Percentiles rank a stretch among this genome's conserved stretches.
These are phyloP conservation scores for Arbutus unedo DNA, from an alignment of 148 eudicot species.

Conservation along the genomic window DNA sequence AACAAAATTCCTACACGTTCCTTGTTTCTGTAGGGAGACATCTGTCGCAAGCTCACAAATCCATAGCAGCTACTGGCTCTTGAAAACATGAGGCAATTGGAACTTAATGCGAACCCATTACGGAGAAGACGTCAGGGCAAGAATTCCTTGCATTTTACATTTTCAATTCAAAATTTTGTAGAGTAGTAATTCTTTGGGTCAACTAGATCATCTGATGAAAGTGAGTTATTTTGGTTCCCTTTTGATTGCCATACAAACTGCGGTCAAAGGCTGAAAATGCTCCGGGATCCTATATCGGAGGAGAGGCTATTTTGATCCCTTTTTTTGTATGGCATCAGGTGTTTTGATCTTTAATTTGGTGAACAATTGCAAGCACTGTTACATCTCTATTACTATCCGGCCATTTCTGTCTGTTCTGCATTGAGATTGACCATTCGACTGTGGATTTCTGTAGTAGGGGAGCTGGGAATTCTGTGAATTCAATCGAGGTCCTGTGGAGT, in stretches of 20 bases:
- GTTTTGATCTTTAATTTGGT: slow-evolving; percentile 1
- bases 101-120: background rate
- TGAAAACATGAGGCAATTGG: background rate
- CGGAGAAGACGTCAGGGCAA: background rate
- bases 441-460: background rate
- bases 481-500: background rate
- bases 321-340: background rate
- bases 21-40: background rate
- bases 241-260: background rate
- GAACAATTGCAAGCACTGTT: background rate
- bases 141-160: background rate
- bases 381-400: background rate
- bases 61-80: background rate
- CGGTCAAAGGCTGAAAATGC: background rate
- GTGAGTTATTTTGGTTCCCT: background rate
- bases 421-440: background rate
- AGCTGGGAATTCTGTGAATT: background rate
- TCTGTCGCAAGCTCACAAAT: slow-evolving; percentile 2
- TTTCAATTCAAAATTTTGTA: background rate
- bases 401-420: background rate
- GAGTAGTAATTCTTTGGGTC: background rate
- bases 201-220: background rate
- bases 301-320: background rate
- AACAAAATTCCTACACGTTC: background rate
- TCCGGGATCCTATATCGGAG: background rate